These are phyloP conservation scores for Talaromyces amestolkiae DNA, from an alignment of 2,329 filamentous ascomycete species.

Conservation along the genomic window DNA sequence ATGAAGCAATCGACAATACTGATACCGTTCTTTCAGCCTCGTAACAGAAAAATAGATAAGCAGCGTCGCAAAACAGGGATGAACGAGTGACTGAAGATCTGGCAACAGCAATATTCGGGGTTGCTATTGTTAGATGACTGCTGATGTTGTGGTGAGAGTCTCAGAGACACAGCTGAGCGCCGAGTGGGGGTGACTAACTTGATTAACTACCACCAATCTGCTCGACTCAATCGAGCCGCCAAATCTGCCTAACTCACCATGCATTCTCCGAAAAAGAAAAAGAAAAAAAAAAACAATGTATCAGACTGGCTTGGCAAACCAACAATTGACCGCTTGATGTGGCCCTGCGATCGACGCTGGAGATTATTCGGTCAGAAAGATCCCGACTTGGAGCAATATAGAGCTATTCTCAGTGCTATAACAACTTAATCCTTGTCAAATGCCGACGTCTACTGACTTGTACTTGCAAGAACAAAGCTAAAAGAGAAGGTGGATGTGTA, in stretches of 20 bases:
- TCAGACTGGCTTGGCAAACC: not conserved
- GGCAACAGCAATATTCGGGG: not conserved
- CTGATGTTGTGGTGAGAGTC: conserved; percentile 4
- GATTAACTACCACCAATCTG: not conserved
- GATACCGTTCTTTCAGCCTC: not conserved
- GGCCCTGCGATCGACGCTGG: not conserved
- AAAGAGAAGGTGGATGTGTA: not conserved
- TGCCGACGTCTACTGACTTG: not conserved
- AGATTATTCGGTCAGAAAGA: not conserved
- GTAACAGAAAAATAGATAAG: not conserved
- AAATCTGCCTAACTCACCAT: not conserved
- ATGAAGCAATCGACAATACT: not conserved
- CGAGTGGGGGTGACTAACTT: not conserved
- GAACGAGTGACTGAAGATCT: conserved; percentile 5
- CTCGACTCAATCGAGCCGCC: not conserved
- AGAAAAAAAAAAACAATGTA: not conserved
- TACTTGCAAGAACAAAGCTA: not conserved
- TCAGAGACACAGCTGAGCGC: conserved; percentile 5
- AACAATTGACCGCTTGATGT: not conserved
- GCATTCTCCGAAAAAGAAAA: no score
- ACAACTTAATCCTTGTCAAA: not conserved
- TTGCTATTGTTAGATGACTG: not conserved
- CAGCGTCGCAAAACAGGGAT: not conserved
- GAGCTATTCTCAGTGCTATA: not conserved
- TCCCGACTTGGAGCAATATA: not conserved